Base-by-base conservation (phyloP, 805 yeast species). In the Candida maesae region DNA sequence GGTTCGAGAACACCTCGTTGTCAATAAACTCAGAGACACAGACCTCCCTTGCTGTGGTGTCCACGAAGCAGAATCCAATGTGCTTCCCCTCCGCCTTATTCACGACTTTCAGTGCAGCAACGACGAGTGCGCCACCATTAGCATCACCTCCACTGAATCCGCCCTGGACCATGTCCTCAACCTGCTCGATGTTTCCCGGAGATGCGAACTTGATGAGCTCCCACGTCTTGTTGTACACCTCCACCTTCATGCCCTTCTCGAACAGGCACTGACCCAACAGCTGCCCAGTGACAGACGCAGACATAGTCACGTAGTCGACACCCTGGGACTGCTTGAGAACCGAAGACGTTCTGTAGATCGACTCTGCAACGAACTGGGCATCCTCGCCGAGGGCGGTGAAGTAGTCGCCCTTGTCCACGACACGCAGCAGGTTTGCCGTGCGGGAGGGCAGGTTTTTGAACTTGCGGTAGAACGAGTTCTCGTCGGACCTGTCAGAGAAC, bases 161-260 rank as follows among this genome's bases (percentile, higher is more conserved):
- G 3, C 44, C 41, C 18, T 39, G 43, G 48, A 88, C 68, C 63
- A 87, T 64, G 25, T 84, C 89, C 50, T 86, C 96, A 35, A 84
- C 76, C 32, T 71, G 79, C 44, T 81, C 85, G 36, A 90, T 65
- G 61, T 93, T 90, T 6, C 99, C 99, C 0, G 98, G 97, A 1
- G 95, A 82, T 0, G 96, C 96, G 32, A 71, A 64, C 42, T 68
- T 74, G 47, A 66, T 51, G 39, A 74, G 65, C 36, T 61, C 69
- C 76, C 95, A 91, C 46, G 62, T 65, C 56, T 72, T 78, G 50
- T 79, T 80, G 59, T 84, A 91, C 14, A 93, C 74, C 56, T 90
- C 96, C 14, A 93, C 75, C 59, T 88, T 88, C 54, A 73, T 73
- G 14, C 89, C 87, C 35, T 74, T 70, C 30, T 81, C 86, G 33